Percentiles rank a stretch among this genome's conserved stretches.
phyloP scores from a whole-genome alignment of 2,329 filamentous ascomycete species.

The Epichloe amarillans region DNA sequence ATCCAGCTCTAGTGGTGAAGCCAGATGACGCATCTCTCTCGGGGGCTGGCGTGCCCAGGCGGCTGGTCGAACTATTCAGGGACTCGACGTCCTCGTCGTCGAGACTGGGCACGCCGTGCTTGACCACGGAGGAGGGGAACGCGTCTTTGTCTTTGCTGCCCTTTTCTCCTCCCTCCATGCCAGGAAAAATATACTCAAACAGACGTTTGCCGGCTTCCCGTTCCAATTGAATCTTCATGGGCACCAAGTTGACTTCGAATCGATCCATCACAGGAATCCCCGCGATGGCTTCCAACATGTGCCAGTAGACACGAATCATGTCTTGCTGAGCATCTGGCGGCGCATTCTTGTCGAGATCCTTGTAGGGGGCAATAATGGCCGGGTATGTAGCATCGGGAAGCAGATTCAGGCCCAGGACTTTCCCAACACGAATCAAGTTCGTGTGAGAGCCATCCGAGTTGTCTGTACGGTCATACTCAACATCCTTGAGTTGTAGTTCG shows the following conservation, averaged over 20 bases:
- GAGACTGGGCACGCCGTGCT: constrained; percentile 17
- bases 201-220: constrained; percentile 82
- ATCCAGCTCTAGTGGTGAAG: constrained; percentile 53
- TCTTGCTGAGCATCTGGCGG: constrained; percentile 38
- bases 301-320: constrained; percentile 92
- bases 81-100: constrained; percentile 31
- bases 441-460: constrained; percentile 94
- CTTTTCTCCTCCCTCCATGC: constrained; percentile 48
- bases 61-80: constrained; percentile 24
- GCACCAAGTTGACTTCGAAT: constrained; percentile 88
- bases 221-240: constrained; percentile 87
- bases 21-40: constrained; percentile 31
- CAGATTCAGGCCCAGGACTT: constrained; percentile 78
- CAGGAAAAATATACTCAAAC: constrained; percentile 96
- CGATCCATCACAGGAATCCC: constrained; percentile 95
- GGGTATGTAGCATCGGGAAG: constrained; percentile 86
- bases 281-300: constrained; percentile 95
- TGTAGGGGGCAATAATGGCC: constrained; percentile 85
- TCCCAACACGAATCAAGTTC: constrained; percentile 80
- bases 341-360: constrained; percentile 48
- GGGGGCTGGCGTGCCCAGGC: constrained; percentile 22
- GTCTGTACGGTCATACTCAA: constrained; percentile 88
- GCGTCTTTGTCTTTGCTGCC: constrained; percentile 43
- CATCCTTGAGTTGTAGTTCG: constrained; percentile 82
- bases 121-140: constrained; percentile 48